Conservation (phyloP, 139 green algal species). For the Picochlorum sp. region DNA sequence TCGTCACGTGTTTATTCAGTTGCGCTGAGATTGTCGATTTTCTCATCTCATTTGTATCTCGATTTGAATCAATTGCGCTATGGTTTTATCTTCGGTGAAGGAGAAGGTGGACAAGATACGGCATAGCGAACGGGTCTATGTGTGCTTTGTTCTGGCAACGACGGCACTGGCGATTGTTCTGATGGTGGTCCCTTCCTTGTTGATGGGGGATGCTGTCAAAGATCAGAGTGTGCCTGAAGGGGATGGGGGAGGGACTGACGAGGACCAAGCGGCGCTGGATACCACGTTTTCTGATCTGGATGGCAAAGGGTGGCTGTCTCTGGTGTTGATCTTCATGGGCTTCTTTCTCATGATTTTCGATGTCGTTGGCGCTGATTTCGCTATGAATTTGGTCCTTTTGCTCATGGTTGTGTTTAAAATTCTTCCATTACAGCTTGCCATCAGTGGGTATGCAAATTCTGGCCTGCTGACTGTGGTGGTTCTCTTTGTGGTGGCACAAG, state of each 20-base stretch:
- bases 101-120: not conserved
- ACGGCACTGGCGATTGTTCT: not conserved
- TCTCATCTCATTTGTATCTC: no score
- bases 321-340: conserved; percentile 14
- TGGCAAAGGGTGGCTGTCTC: conserved; percentile 19
- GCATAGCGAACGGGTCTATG: conserved; percentile 3
- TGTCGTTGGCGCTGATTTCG: conserved; percentile 22
- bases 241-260: no score
- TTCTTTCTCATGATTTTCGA: conserved; percentile 28
- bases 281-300: conserved; percentile 8
- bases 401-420: conserved; percentile 25
- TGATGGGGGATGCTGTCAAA: not conserved
- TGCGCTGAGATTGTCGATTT: no score
- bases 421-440: conserved; percentile 16
- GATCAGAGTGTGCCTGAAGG: no score
- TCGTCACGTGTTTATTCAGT: no score
- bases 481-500: conserved; percentile 45
- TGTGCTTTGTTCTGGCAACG: not conserved
- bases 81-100: not conserved
- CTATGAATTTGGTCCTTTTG: conserved; percentile 25
- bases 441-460: conserved; percentile 33
- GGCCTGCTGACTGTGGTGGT: conserved; percentile 43
- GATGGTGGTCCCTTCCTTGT: not conserved
- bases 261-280: not conserved
- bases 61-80: no score